A percentile compares a stretch with the other conserved stretches of the same genome.
These are phyloP conservation scores for Marasmius tenuissimus DNA, from an alignment of 1,284 basidiomycete genomes.

Conservation along the genomic window DNA sequence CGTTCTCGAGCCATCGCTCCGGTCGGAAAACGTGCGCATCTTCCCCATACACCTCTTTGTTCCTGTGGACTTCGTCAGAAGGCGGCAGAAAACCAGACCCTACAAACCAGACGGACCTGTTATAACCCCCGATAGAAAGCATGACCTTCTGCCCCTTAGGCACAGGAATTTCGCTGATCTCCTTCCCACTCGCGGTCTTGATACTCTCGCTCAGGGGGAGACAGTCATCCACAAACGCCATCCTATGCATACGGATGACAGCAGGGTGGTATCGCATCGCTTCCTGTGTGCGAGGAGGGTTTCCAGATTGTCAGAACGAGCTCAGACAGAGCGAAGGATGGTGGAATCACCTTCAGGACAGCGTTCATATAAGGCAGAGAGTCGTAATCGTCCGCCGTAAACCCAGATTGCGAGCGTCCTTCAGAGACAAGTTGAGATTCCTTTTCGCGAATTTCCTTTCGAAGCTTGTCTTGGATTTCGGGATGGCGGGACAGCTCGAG, in stretches of 20 bases:
- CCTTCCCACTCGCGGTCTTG: slow-evolving; percentile 26
- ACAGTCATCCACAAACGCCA: slow-evolving; percentile 33
- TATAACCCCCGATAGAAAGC: slow-evolving; percentile 26
- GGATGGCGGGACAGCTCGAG: not conserved
- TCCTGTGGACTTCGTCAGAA: slow-evolving; percentile 12
- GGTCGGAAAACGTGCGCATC: slow-evolving; percentile 32
- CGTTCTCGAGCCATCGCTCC: slow-evolving; percentile 23
- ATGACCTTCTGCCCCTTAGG: slow-evolving; percentile 34
- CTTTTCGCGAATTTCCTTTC: not conserved
- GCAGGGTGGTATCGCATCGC: slow-evolving; percentile 37
- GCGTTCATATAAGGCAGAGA: slow-evolving; percentile 21
- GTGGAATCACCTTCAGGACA: slow-evolving; percentile 18
- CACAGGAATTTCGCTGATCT: slow-evolving; percentile 34
- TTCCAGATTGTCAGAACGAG: not conserved
- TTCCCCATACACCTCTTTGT: slow-evolving; percentile 30
- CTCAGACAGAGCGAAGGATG: not conserved
- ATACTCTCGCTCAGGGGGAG: slow-evolving; percentile 38
- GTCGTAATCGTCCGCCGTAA: slow-evolving; percentile 25
- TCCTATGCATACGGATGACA: slow-evolving; percentile 25
- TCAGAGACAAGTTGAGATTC: not conserved
- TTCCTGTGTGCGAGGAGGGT: slow-evolving; percentile 25
- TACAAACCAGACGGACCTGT: slow-evolving; percentile 22
- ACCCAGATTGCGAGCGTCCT: not conserved
- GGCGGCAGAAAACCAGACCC: not conserved
- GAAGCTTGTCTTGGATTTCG: not conserved